Conservation (phyloP, 2,329 filamentous ascomycete genomes). For the Arthrinium puccinioides region DNA sequence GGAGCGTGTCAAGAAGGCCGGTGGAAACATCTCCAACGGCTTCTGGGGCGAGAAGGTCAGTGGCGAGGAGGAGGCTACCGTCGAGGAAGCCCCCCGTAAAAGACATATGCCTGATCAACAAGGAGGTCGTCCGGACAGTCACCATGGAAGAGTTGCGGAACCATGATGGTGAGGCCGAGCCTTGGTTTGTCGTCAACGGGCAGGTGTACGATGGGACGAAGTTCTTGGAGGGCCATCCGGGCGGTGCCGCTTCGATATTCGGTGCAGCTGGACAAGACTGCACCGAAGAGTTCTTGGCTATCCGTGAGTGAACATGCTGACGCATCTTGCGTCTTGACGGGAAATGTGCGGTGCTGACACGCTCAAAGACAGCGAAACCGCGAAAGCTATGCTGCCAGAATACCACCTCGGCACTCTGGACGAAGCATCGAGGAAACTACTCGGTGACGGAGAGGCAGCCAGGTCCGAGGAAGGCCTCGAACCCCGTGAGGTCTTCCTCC, state of each 20-base stretch:
- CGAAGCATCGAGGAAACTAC: conserved; percentile 43
- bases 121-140: conserved; percentile 55
- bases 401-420: conserved; percentile 81
- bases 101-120: conserved; percentile 73
- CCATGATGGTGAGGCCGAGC: conserved; percentile 56
- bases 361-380: conserved; percentile 73
- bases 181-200: conserved; percentile 85
- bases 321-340: not conserved
- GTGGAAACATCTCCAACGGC: conserved; percentile 73
- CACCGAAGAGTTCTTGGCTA: conserved; percentile 85
- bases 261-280: conserved; percentile 75
- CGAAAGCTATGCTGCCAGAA: conserved; percentile 78
- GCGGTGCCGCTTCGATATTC: conserved; percentile 77
- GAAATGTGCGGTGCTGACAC: conserved; percentile 17
- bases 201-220: conserved; percentile 82
- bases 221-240: conserved; percentile 78
- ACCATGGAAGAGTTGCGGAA: conserved; percentile 63
- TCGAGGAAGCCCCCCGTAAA: conserved; percentile 39
- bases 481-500: conserved; percentile 58
- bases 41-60: conserved; percentile 72
- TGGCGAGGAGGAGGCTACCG: conserved; percentile 36
- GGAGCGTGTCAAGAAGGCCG: conserved; percentile 78
- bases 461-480: conserved; percentile 23
- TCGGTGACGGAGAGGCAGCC: conserved; percentile 34
- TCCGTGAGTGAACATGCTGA: conserved; percentile 55